Conservation (phyloP, 2,329 filamentous ascomycete species). For the Pseudofabraea citricarpa region DNA sequence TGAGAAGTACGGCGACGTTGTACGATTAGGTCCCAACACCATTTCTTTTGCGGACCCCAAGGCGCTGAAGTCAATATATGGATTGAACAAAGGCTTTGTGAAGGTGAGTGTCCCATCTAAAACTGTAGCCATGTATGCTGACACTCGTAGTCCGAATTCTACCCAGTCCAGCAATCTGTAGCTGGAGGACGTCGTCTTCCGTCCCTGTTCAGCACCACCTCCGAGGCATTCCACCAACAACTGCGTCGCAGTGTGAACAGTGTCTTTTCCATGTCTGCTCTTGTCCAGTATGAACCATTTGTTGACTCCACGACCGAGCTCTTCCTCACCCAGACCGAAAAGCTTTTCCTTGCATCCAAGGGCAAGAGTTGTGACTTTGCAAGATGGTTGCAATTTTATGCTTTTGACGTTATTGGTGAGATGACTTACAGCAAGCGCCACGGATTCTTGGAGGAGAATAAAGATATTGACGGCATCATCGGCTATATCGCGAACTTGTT, state of each 20-base stretch:
- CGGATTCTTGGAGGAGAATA: slow-evolving; percentile 69
- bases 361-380: slow-evolving; percentile 54
- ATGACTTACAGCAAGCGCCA: slow-evolving; percentile 72
- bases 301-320: slow-evolving; percentile 70
- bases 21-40: slow-evolving; percentile 69
- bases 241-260: slow-evolving; percentile 72
- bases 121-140: background rate
- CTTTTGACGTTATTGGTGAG: slow-evolving; percentile 77
- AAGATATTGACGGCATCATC: slow-evolving; percentile 73
- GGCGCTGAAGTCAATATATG: slow-evolving; percentile 73
- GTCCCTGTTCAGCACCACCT: slow-evolving; percentile 71
- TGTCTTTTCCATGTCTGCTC: slow-evolving; percentile 71
- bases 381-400: slow-evolving; percentile 73
- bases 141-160: slow-evolving; percentile 64
- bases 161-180: slow-evolving; percentile 71
- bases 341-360: slow-evolving; percentile 39
- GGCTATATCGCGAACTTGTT: slow-evolving; percentile 59
- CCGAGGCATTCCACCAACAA: slow-evolving; percentile 70
- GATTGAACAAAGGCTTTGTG: slow-evolving; percentile 72
- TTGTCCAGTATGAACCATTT: slow-evolving; percentile 76
- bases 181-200: slow-evolving; percentile 62
- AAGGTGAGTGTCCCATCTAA: slow-evolving; percentile 49
- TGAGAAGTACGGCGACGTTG: slow-evolving; percentile 65
- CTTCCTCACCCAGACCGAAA: slow-evolving; percentile 61
- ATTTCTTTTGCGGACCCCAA: slow-evolving; percentile 71